A percentile compares a stretch with the other conserved stretches of the same genome.
Evolutionary conservation across 768 basidiomycete species (phyloP).

Genomic region (Phylloporus rhodoxanthus): DNA sequence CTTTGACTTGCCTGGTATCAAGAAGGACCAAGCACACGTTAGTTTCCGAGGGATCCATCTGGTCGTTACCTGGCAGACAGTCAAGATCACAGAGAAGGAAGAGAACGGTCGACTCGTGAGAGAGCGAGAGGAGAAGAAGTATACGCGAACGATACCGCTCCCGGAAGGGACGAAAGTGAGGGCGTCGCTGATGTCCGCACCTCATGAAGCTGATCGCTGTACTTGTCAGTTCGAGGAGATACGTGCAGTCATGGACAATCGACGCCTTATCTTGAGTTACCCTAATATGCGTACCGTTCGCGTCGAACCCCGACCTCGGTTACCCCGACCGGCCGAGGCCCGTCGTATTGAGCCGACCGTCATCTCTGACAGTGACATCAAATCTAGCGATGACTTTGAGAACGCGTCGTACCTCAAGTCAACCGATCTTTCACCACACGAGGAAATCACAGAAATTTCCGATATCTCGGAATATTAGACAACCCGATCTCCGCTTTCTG

Average conservation of each 20-base stretch:
- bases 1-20: slow-evolving; percentile 64
- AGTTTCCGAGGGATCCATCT: slow-evolving; percentile 60
- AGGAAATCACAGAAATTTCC: slow-evolving; percentile 22
- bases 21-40: slow-evolving; percentile 71
- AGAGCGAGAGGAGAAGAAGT: slow-evolving; percentile 58
- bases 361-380: slow-evolving; percentile 26
- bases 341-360: slow-evolving; percentile 31
- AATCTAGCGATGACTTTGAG: slow-evolving; percentile 26
- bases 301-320: slow-evolving; percentile 27
- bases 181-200: background rate
- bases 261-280: slow-evolving; percentile 57
- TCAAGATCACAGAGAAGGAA: slow-evolving; percentile 54
- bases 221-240: slow-evolving; percentile 63
- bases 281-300: slow-evolving; percentile 41
- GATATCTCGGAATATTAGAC: slow-evolving; percentile 31
- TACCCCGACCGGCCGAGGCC: slow-evolving; percentile 23
- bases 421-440: slow-evolving; percentile 19
- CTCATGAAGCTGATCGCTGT: background rate
- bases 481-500: background rate
- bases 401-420: slow-evolving; percentile 22
- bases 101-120: slow-evolving; percentile 57
- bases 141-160: slow-evolving; percentile 62
- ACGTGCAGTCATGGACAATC: slow-evolving; percentile 58
- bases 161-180: slow-evolving; percentile 69
- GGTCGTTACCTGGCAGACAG: slow-evolving; percentile 60